A percentile compares a stretch with the other conserved stretches of the same genome.
phyloP scores from a whole-genome alignment of 108 stramenopile genomes.

The Discostella pseudostelligera region DNA sequence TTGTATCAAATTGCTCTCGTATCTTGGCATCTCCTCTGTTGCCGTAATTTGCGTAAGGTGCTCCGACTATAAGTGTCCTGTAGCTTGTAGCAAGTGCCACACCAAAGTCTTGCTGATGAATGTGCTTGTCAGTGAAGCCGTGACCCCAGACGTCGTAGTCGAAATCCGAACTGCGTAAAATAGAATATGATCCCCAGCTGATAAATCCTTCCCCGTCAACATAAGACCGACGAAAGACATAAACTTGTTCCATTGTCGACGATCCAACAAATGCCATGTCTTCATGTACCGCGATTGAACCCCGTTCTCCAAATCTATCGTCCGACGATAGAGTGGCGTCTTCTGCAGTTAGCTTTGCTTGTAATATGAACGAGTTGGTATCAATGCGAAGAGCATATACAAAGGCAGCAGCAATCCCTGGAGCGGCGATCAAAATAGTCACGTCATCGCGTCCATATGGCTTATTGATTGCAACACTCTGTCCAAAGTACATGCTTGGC shows the following conservation, averaged over 20 bases:
- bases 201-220: conserved; percentile 27
- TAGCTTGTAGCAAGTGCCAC: conserved; percentile 48
- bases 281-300: conserved; percentile 37
- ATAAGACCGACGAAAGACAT: conserved; percentile 46
- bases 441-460: conserved; percentile 52
- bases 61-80: conserved; percentile 47
- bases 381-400: conserved; percentile 29
- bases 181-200: conserved; percentile 41
- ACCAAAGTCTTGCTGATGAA: conserved; percentile 70
- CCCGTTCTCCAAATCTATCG: conserved; percentile 37
- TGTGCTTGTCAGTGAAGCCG: conserved; percentile 16
- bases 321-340: conserved; percentile 32
- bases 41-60: conserved; percentile 48
- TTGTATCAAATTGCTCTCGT: conserved; percentile 36
- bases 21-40: conserved; percentile 21
- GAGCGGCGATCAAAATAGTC: conserved; percentile 61
- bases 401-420: conserved; percentile 49
- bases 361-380: conserved; percentile 8
- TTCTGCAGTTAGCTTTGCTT: conserved; percentile 17
- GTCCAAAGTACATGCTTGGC: conserved; percentile 41
- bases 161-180: conserved; percentile 42
- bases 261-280: conserved; percentile 58
- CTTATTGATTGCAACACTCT: conserved; percentile 45
- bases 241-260: conserved; percentile 49
- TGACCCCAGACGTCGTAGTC: conserved; percentile 61